Percentiles rank a stretch among this genome's conserved stretches.
Conservation (phyloP, 495 filamentous ascomycete species). For the Neurospora discreta region DNA sequence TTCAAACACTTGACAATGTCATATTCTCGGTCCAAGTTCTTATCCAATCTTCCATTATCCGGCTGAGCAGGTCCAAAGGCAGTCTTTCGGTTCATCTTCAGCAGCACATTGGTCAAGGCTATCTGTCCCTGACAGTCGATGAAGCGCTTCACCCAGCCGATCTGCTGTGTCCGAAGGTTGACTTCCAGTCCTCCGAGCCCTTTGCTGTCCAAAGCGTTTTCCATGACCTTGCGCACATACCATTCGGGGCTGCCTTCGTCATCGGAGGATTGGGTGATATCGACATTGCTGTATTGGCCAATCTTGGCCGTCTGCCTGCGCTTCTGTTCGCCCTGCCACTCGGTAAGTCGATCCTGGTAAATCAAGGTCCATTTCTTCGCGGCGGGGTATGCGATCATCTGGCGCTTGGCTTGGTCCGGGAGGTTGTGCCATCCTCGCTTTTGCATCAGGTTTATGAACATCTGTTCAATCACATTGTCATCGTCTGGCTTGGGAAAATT, state of each 20-base stretch:
- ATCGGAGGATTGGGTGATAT: constrained; percentile 62
- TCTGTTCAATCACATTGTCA: constrained; percentile 78
- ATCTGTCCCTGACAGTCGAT: constrained; percentile 97
- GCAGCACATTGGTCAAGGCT: constrained; percentile 84
- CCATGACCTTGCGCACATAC: constrained; percentile 96
- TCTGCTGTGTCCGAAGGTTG: constrained; percentile 89
- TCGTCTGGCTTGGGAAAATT: constrained; percentile 61
- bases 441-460: constrained; percentile 89
- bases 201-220: constrained; percentile 85
- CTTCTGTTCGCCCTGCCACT: constrained; percentile 91
- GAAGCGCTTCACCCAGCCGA: constrained; percentile 94
- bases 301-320: constrained; percentile 61
- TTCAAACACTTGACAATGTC: constrained; percentile 97
- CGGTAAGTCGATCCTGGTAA: constrained; percentile 85
- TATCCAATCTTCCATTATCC: constrained; percentile 58
- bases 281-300: constrained; percentile 43
- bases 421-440: constrained; percentile 95
- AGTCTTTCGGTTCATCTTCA: constrained; percentile 83
- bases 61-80: constrained; percentile 57
- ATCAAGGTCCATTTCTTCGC: constrained; percentile 97
- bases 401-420: constrained; percentile 86
- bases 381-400: constrained; percentile 90
- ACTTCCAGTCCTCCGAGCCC: constrained; percentile 85
- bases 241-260: constrained; percentile 96
- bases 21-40: constrained; percentile 88